Percentiles rank a stretch among this genome's conserved stretches.
phyloP scores from a whole-genome alignment of 768 basidiomycete species.

The Kwoniella shandongensis region DNA sequence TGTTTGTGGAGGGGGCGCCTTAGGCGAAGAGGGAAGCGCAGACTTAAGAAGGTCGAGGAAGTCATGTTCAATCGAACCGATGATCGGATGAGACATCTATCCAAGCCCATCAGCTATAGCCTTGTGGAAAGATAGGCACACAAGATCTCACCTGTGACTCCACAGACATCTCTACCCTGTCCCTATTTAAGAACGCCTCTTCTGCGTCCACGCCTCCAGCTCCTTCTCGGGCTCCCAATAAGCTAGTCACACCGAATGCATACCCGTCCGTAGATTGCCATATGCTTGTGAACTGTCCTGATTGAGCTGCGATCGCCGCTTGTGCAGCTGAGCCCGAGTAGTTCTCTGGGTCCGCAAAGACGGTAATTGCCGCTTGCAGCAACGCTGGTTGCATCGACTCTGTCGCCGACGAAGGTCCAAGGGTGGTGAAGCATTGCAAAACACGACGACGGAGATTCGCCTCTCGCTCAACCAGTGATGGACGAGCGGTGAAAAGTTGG shows the following conservation, averaged over 20 bases:
- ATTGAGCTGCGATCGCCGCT: slow-evolving; percentile 73
- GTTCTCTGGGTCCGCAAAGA: slow-evolving; percentile 87
- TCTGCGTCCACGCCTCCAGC: slow-evolving; percentile 40
- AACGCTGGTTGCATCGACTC: slow-evolving; percentile 79
- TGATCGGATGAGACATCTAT: slow-evolving; percentile 72
- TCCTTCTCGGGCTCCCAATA: slow-evolving; percentile 47
- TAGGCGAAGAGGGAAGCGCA: slow-evolving; percentile 52
- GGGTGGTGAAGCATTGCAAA: slow-evolving; percentile 80
- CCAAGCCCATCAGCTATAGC: slow-evolving; percentile 1
- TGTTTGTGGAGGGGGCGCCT: slow-evolving; percentile 73
- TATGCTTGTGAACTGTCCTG: slow-evolving; percentile 76
- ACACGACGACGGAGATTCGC: slow-evolving; percentile 78
- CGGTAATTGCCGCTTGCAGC: slow-evolving; percentile 72
- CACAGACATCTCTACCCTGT: slow-evolving; percentile 75
- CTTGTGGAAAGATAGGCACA: no score
- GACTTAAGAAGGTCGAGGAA: slow-evolving; percentile 64
- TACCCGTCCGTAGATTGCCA: slow-evolving; percentile 89
- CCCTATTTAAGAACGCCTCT: slow-evolving; percentile 67
- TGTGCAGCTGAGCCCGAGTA: slow-evolving; percentile 68
- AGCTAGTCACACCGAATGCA: slow-evolving; percentile 81
- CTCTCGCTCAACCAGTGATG: slow-evolving; percentile 74
- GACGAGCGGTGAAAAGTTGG: slow-evolving; percentile 37
- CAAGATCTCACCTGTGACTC: slow-evolving; percentile 75
- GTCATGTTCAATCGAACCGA: slow-evolving; percentile 84
- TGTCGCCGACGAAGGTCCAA: slow-evolving; percentile 75